Evolutionary conservation across 83 land plant species (phyloP), one percentile per base, ranked within the genome.

Genomic region (Thuja plicata): DNA sequence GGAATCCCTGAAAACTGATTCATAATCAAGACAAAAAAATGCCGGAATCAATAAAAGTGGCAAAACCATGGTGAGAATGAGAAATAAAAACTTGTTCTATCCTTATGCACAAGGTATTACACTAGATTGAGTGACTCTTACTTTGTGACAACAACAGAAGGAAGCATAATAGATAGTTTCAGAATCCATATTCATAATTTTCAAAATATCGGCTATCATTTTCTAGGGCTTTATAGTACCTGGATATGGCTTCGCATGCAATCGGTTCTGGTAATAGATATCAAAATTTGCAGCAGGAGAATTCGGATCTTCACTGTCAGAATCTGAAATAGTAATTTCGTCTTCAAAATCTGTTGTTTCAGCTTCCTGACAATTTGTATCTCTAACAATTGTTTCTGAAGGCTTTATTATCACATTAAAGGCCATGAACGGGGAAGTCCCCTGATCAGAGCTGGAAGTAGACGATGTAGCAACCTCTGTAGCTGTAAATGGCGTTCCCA

Each of bases 401-500:
- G 92, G 89, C 92, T 93, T 91, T 1, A 81, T 32, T 40, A 57
- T 38, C 21, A 77, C 48, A 62, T 90, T 88, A 57, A 93, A 62
- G 19, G 89, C 34, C 12, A 83, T 82, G 35, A 89, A 92, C 2
- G 96, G 96, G 38, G 97, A 96, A 78, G 92, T 89, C 37, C 91
- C 91, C 10, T 77, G 92, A 87, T 96, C 96, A 50, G 96, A 94
- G 87, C 98, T 96, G 50, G 98, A 93, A 3, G 93, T 90, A 50
- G 98, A 95, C 7, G 95, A 94, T 35, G 93, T 94, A 17, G 95
- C 95, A 8, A 88, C 87, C 34, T 94, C 95, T 19, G 97, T 95
- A 2, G 90, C 80, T 71, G 96, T 93, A 48, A 95, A 91, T 13
- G 93, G 60, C 15, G 95, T 90, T 86, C 80, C 94, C 15, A 91